Evolutionary conservation across 345 rosid species (phyloP).

Genomic region (Eutrema heterophyllum): DNA sequence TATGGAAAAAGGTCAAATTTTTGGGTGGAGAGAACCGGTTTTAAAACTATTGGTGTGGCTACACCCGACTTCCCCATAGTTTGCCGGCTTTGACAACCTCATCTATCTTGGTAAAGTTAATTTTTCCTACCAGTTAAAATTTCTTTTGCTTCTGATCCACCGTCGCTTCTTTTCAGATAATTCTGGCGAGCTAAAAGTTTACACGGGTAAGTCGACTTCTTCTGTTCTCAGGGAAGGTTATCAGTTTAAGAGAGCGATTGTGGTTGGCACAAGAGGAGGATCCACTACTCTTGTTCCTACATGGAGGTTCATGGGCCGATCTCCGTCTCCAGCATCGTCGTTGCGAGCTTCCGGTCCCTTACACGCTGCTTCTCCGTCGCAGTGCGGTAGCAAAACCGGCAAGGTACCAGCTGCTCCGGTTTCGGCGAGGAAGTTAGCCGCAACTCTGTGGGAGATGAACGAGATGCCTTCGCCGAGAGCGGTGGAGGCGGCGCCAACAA

Average conservation of each 20-base stretch:
- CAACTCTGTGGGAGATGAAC: conserved; percentile 98
- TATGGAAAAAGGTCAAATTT: too few species aligned
- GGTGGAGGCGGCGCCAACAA: conserved; percentile 39
- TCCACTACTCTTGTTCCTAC: conserved; percentile 84
- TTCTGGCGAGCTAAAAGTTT: too few species aligned
- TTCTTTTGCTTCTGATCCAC: too few species aligned
- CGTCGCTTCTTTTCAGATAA: too few species aligned
- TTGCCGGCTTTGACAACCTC: too few species aligned
- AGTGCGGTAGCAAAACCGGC: conserved; percentile 41
- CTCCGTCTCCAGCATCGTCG: conserved; percentile 57
- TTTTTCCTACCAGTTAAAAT: too few species aligned
- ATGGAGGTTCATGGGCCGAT: conserved; percentile 68
- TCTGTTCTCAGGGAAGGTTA: conserved; percentile 74
- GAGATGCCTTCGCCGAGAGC: conserved; percentile 78
- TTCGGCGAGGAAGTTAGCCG: conserved; percentile 95
- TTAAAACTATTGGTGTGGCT: too few species aligned
- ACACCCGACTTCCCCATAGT: too few species aligned
- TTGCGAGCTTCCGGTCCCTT: conserved; percentile 33
- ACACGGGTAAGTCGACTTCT: too few species aligned
- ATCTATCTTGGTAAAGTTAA: too few species aligned
- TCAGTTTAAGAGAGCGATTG: conserved; percentile 76
- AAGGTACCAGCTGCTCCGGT: conserved; percentile 50
- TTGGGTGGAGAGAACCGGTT: too few species aligned
- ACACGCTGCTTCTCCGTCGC: conserved; percentile 51
- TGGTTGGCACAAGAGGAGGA: conserved; percentile 84